These are phyloP conservation scores for Salvia rosmarinus DNA, from an alignment of 257 asterid genomes.

Conservation along the genomic window DNA sequence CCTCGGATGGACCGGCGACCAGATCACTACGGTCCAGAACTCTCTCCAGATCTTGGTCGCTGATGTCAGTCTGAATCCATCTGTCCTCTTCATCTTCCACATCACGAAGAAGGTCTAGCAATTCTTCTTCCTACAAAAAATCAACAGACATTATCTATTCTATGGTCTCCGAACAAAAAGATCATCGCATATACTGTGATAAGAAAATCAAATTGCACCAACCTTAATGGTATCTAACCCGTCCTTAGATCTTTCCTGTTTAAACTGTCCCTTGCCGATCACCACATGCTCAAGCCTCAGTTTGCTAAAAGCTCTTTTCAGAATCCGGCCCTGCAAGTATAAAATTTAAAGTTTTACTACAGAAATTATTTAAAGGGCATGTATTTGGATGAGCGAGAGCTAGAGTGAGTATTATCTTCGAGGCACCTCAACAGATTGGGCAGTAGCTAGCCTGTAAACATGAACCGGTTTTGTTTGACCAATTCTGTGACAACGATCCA, in stretches of 20 bases:
- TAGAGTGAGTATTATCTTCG: background rate
- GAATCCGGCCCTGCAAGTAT: constrained; percentile 73
- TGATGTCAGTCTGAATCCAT: constrained; percentile 83
- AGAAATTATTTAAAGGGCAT: background rate
- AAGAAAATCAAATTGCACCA: constrained; percentile 24
- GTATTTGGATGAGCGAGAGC: background rate
- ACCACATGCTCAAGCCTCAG: constrained; percentile 97
- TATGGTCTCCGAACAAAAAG: background rate
- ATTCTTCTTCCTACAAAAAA: constrained; percentile 74
- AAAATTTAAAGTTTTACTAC: background rate
- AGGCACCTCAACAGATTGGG: constrained; percentile 90
- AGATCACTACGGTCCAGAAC: constrained; percentile 87
- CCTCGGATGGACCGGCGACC: constrained; percentile 31
- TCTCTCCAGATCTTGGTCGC: constrained; percentile 74
- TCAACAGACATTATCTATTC: background rate
- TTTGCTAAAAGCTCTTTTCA: constrained; percentile 95
- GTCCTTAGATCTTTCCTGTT: constrained; percentile 73
- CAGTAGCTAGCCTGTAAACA: constrained; percentile 92
- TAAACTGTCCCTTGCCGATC: constrained; percentile 90
- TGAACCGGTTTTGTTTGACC: constrained; percentile 99
- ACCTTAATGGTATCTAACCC: constrained; percentile 52
- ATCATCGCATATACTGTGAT: background rate
- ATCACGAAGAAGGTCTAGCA: constrained; percentile 73
- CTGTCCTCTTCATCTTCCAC: constrained; percentile 73
- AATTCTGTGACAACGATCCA: constrained; percentile 97